A percentile compares a stretch with the other conserved stretches of the same genome.
Evolutionary conservation across 2,329 filamentous ascomycete genomes (phyloP).

Genomic region (Chrysoporthe cubensis): DNA sequence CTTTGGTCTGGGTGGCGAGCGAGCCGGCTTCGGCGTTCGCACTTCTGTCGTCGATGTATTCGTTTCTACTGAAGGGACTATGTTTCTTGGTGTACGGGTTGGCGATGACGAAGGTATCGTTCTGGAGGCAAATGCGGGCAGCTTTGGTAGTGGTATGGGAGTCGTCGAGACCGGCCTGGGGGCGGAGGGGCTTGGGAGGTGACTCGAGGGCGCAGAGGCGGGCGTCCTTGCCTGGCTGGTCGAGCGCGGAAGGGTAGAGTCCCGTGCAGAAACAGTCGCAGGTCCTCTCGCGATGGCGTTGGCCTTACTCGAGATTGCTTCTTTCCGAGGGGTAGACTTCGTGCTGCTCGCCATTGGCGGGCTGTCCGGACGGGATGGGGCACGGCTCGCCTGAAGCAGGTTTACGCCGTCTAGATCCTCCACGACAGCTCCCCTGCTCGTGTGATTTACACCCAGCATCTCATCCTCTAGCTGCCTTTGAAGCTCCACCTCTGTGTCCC

Average conservation of each 20-base stretch:
- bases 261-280: neutral
- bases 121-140: neutral
- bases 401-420: constrained; percentile 25
- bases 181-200: neutral
- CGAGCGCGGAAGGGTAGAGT: neutral
- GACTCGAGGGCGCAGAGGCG: neutral
- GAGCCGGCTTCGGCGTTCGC: neutral
- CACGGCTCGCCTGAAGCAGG: neutral
- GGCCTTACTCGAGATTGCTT: neutral
- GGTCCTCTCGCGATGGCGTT: neutral
- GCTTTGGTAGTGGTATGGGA: constrained; percentile 17
- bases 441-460: neutral
- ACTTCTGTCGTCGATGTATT: neutral
- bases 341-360: constrained; percentile 30
- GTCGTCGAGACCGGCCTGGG: constrained; percentile 7
- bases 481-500: constrained; percentile 36
- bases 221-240: neutral
- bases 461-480: constrained; percentile 35
- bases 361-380: neutral
- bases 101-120: neutral
- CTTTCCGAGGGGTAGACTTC: neutral
- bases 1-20: neutral
- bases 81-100: neutral
- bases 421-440: constrained; percentile 13
- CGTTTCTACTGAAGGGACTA: neutral